Conservation (phyloP, 208 protist species). For the Trypanosoma conorhini region DNA sequence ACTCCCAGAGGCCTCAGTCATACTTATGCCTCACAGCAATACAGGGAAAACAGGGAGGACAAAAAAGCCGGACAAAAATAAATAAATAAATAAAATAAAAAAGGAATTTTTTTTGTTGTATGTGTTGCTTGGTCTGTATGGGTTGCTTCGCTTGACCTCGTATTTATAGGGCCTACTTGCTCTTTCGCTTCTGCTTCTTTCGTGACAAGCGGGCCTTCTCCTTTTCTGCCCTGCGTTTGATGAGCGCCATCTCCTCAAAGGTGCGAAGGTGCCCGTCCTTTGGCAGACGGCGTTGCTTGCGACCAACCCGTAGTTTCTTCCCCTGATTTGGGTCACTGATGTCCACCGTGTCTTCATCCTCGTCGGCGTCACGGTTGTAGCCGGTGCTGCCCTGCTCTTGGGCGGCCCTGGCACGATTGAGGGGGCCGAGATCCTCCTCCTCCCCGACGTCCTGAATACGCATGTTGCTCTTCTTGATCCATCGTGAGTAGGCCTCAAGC, state of each 20-base stretch:
- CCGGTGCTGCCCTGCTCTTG: conserved; percentile 9
- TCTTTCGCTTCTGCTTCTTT: conserved; percentile 49
- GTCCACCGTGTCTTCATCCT: conserved; percentile 64
- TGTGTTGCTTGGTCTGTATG: not conserved
- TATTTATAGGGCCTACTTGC: conserved; percentile 22
- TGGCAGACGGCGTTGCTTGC: conserved; percentile 80
- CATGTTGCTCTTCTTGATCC: conserved; percentile 92
- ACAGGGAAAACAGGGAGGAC: not conserved
- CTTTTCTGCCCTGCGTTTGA: conserved; percentile 79
- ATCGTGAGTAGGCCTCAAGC: conserved; percentile 85
- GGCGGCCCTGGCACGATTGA: conserved; percentile 69
- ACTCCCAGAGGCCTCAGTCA: not conserved
- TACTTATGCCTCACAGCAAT: not conserved
- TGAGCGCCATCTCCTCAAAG: conserved; percentile 85
- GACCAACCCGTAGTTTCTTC: conserved; percentile 89
- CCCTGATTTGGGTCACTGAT: conserved; percentile 91
- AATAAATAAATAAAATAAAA: not conserved
- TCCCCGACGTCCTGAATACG: conserved; percentile 92
- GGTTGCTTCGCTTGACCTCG: not conserved
- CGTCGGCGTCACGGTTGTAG: conserved; percentile 24
- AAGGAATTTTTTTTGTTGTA: not conserved
- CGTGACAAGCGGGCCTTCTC: conserved; percentile 69
- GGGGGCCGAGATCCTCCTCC: conserved; percentile 84
- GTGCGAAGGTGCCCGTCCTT: conserved; percentile 87
- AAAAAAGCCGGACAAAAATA: not conserved